Evolutionary conservation across 106 monocot genomes (phyloP).

Genomic region (Phalaenopsis equestris): DNA sequence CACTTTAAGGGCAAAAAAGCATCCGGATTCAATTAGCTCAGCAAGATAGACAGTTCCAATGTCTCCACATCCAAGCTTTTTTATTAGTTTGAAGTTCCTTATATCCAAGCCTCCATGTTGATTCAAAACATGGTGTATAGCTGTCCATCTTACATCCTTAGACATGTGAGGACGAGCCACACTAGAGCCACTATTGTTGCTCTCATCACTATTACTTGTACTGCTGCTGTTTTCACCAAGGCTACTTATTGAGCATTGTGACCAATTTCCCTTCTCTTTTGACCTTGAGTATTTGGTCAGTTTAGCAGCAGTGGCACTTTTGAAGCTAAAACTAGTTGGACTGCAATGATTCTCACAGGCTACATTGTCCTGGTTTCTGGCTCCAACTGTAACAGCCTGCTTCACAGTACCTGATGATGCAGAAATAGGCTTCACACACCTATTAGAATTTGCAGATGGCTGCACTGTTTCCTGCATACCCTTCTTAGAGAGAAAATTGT

Average conservation of each 20-base stretch:
- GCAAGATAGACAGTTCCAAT: conserved; percentile 92
- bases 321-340: conserved; percentile 7
- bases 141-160: conserved; percentile 18
- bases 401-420: background rate
- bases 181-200: conserved; percentile 35
- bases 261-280: conserved; percentile 59
- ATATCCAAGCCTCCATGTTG: conserved; percentile 63
- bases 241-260: conserved; percentile 69
- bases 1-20: conserved; percentile 78
- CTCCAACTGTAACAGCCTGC: background rate
- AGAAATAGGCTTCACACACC: conserved; percentile 4
- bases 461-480: conserved; percentile 1
- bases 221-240: conserved; percentile 60
- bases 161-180: conserved; percentile 14
- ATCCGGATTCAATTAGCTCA: conserved; percentile 55
- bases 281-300: conserved; percentile 11
- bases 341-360: conserved; percentile 8
- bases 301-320: conserved; percentile 11
- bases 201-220: conserved; percentile 63
- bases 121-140: conserved; percentile 37
- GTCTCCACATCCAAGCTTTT: conserved; percentile 81
- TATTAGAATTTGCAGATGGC: background rate
- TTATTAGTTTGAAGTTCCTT: conserved; percentile 69
- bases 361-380: conserved; percentile 2
- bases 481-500: conserved; percentile 15